Evolutionary conservation across 176 grass and related monocot species (phyloP).

Genomic region (Alopecurus myosuroides): DNA sequence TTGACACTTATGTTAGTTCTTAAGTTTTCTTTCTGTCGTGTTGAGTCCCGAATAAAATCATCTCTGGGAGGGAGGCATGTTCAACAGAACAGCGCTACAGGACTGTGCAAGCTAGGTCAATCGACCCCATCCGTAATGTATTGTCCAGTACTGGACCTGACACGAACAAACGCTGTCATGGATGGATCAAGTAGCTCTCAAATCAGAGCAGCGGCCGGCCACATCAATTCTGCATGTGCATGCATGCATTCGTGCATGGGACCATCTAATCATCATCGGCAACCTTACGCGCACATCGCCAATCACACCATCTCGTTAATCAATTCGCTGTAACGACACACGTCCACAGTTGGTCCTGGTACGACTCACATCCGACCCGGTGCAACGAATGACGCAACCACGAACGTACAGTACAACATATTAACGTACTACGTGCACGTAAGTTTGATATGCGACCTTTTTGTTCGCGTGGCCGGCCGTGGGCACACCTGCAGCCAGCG

Average conservation of each 20-base stretch:
- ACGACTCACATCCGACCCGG: too few species aligned
- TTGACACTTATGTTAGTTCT: too few species aligned
- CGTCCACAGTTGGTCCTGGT: too few species aligned
- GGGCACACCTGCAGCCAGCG: too few species aligned
- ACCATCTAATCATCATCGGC: constrained; percentile 8
- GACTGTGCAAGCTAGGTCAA: background rate
- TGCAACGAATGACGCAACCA: too few species aligned
- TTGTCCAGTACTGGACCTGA: background rate
- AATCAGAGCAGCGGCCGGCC: constrained; percentile 14
- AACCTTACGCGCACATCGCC: background rate
- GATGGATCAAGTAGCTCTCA: background rate
- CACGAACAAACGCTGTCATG: background rate
- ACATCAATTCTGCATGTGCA: background rate
- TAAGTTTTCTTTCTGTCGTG: background rate
- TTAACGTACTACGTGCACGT: too few species aligned
- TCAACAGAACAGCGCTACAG: background rate
- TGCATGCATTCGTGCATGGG: background rate
- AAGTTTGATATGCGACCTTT: too few species aligned
- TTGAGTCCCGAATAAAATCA: background rate
- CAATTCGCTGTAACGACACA: too few species aligned
- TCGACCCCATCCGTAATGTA: too few species aligned
- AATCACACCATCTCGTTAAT: background rate
- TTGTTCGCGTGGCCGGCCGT: too few species aligned
- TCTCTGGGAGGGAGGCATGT: background rate
- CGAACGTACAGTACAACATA: too few species aligned